Percentiles rank a stretch among this genome's conserved stretches.
Conservation (phyloP, 1,284 basidiomycete genomes). For the Heterobasidion occidentale region DNA sequence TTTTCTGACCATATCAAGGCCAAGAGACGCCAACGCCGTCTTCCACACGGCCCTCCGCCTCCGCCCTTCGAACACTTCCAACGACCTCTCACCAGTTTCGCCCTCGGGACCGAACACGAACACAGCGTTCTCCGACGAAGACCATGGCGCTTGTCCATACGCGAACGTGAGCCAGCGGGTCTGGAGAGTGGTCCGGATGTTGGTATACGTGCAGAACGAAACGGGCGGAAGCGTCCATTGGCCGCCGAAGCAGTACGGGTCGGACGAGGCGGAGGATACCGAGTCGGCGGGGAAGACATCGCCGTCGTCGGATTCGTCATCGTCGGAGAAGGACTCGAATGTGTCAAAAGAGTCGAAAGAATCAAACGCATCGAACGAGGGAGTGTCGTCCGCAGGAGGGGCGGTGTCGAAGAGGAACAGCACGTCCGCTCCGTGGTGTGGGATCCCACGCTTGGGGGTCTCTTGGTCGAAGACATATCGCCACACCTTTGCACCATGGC, state of each 20-base stretch:
- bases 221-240: conserved; percentile 46
- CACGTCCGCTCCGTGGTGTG: conserved; percentile 63
- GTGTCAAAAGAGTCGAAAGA: not conserved
- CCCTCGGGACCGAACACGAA: conserved; percentile 72
- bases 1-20: conserved; percentile 58
- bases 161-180: conserved; percentile 69
- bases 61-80: conserved; percentile 45
- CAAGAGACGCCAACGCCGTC: conserved; percentile 57
- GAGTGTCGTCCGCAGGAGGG: conserved; percentile 31
- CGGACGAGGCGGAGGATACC: conserved; percentile 3
- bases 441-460: conserved; percentile 48
- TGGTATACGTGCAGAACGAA: conserved; percentile 52
- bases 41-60: conserved; percentile 46
- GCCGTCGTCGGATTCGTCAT: conserved; percentile 10
- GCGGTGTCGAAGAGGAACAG: conserved; percentile 72
- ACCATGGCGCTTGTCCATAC: conserved; percentile 62
- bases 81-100: conserved; percentile 54
- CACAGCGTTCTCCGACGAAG: conserved; percentile 41
- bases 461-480: conserved; percentile 77
- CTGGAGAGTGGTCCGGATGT: conserved; percentile 63
- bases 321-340: conserved; percentile 15
- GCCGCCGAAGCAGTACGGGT: conserved; percentile 12
- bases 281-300: conserved; percentile 9
- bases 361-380: not conserved
- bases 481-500: conserved; percentile 40